These are phyloP conservation scores for Canavalia gladiata DNA, from an alignment of 306 rosid genomes.

Conservation along the genomic window DNA sequence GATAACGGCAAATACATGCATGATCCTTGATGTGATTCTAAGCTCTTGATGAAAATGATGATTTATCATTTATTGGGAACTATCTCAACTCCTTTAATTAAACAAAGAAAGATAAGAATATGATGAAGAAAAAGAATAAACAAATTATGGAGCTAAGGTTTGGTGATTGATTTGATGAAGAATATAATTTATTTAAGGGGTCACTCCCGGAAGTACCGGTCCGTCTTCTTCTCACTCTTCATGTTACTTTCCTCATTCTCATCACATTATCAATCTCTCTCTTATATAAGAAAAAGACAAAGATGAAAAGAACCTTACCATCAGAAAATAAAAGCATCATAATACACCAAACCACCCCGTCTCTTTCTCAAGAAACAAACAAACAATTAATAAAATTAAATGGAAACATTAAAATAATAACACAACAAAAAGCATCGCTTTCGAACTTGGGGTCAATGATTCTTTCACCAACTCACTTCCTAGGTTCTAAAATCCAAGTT, in stretches of 20 bases:
- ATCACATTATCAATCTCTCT: constrained; percentile 45
- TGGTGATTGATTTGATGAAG: constrained; percentile 53
- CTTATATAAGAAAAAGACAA: constrained; percentile 40
- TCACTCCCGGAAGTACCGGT: constrained; percentile 57
- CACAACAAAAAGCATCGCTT: constrained; percentile 54
- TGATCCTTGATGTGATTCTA: constrained; percentile 33
- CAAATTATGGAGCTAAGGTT: not conserved
- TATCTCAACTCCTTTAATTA: constrained; percentile 30
- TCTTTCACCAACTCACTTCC: constrained; percentile 64
- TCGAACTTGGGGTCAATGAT: constrained; percentile 62
- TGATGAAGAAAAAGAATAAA: constrained; percentile 30
- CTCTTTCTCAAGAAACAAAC: constrained; percentile 59
- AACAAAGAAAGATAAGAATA: constrained; percentile 36
- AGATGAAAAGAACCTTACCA: constrained; percentile 49
- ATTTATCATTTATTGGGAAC: constrained; percentile 39
- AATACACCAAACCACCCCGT: constrained; percentile 49
- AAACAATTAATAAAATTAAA: constrained; percentile 25
- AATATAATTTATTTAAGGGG: constrained; percentile 49
- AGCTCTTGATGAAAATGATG: not conserved
- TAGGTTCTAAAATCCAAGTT: constrained; percentile 52
- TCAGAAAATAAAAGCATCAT: constrained; percentile 34
- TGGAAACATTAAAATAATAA: constrained; percentile 33
- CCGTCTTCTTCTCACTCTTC: constrained; percentile 57
- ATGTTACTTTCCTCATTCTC: constrained; percentile 58
- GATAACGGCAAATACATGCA: constrained; percentile 20